A percentile compares a stretch with the other conserved stretches of the same genome.
These are phyloP conservation scores for Cymbopogon citratus DNA, from an alignment of 176 grass and related monocot species.

Conservation along the genomic window DNA sequence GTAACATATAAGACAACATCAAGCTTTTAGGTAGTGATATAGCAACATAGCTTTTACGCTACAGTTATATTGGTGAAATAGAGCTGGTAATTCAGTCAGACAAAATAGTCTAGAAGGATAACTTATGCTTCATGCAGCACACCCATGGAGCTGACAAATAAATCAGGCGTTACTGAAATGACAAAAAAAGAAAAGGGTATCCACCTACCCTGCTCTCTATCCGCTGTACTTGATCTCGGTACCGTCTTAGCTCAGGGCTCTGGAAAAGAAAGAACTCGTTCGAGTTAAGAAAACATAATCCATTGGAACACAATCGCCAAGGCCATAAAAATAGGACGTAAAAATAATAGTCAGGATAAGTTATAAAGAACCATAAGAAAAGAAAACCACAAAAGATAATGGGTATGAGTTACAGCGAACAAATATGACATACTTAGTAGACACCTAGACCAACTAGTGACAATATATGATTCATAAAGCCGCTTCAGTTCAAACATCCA, in stretches of 20 bases:
- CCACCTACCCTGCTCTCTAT: slow-evolving; percentile 55
- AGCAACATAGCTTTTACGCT: neutral
- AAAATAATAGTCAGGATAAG: slow-evolving; percentile 5
- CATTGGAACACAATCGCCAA: neutral
- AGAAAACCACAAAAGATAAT: neutral
- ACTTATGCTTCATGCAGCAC: slow-evolving; percentile 2
- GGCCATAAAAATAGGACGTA: neutral
- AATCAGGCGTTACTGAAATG: neutral
- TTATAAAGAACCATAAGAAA: neutral
- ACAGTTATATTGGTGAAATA: neutral
- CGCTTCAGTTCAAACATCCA: slow-evolving; percentile 9
- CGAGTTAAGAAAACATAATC: slow-evolving; percentile 8
- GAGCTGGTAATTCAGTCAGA: neutral
- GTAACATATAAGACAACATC: neutral
- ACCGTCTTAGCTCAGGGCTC: slow-evolving; percentile 56
- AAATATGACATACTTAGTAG: slow-evolving; percentile 13
- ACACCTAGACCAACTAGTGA: neutral
- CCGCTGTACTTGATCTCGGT: slow-evolving; percentile 49
- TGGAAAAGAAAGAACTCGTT: slow-evolving; percentile 30
- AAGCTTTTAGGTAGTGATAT: neutral
- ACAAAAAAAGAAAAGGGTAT: slow-evolving; percentile 12
- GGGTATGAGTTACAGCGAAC: neutral
- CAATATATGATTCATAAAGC: neutral
- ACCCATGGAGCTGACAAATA: neutral
- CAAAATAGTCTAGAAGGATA: slow-evolving; percentile 2